These are phyloP conservation scores for Salix exigua DNA, from an alignment of 345 rosid genomes.

Conservation along the genomic window DNA sequence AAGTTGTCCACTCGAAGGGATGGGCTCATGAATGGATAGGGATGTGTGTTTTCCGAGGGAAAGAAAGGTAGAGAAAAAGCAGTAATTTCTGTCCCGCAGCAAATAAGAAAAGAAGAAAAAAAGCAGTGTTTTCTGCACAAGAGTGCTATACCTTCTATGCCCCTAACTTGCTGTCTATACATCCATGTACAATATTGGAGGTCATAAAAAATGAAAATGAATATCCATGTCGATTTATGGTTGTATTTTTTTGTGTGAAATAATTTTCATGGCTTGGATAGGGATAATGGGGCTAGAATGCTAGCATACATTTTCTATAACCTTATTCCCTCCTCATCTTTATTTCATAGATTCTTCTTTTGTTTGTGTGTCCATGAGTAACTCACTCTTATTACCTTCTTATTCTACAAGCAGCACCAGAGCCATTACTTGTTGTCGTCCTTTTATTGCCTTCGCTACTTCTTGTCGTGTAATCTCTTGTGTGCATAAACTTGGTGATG, in stretches of 20 bases:
- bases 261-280: slow-evolving; percentile 18
- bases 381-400: slow-evolving; percentile 20
- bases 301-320: slow-evolving; percentile 48
- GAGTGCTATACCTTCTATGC: slow-evolving; percentile 23
- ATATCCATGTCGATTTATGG: not conserved
- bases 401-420: slow-evolving; percentile 3
- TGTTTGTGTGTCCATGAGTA: slow-evolving; percentile 25
- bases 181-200: not conserved
- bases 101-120: not conserved
- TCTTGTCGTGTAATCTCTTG: not conserved
- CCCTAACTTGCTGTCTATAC: slow-evolving; percentile 9
- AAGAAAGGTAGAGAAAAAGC: slow-evolving; percentile 11
- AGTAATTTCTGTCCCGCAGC: not conserved
- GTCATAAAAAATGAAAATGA: not conserved
- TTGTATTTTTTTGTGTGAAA: not conserved
- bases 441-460: not conserved
- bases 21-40: slow-evolving; percentile 21
- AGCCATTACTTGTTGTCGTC: not conserved
- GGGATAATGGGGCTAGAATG: slow-evolving; percentile 39
- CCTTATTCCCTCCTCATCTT: slow-evolving; percentile 46
- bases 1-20: slow-evolving; percentile 27
- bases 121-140: slow-evolving; percentile 12
- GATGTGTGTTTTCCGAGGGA: slow-evolving; percentile 14
- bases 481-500: slow-evolving; percentile 14
- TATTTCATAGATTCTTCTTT: slow-evolving; percentile 39